A percentile compares a stretch with the other conserved stretches of the same genome.
Conservation (phyloP, 148 eudicot species). For the Euryodendron excelsum region DNA sequence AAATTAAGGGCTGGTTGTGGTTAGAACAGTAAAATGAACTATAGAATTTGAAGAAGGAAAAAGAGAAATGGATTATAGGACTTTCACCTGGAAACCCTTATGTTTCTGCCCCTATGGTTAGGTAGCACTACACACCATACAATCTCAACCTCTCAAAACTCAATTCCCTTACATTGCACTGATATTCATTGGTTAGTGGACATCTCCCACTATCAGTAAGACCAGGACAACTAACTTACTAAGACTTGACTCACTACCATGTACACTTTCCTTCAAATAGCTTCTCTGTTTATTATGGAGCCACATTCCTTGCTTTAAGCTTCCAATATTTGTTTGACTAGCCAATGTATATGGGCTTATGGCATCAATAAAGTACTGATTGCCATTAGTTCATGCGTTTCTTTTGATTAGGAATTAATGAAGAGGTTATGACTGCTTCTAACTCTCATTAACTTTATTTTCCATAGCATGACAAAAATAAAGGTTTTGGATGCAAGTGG, state of each 20-base stretch:
- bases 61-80: conserved; percentile 1
- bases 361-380: neutral
- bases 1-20: conserved; percentile 4
- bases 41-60: neutral
- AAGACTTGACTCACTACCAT: neutral
- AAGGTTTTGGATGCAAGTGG: conserved; percentile 98
- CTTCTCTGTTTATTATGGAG: neutral
- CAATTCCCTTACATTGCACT: neutral
- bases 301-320: too few relatives aligned
- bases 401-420: neutral
- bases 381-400: conserved; percentile 5
- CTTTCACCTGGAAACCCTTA: neutral
- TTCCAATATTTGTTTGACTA: neutral
- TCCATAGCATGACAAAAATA: conserved; percentile 60
- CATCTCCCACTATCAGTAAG: neutral
- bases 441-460: conserved; percentile 2
- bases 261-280: neutral
- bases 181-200: neutral
- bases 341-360: neutral
- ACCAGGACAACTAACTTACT: neutral
- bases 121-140: neutral
- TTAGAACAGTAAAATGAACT: neutral
- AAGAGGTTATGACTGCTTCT: conserved; percentile 5
- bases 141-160: neutral
- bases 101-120: neutral